A percentile compares a stretch with the other conserved stretches of the same genome.
Evolutionary conservation across 257 asterid species (phyloP).

Genomic region (Verbena officinalis): DNA sequence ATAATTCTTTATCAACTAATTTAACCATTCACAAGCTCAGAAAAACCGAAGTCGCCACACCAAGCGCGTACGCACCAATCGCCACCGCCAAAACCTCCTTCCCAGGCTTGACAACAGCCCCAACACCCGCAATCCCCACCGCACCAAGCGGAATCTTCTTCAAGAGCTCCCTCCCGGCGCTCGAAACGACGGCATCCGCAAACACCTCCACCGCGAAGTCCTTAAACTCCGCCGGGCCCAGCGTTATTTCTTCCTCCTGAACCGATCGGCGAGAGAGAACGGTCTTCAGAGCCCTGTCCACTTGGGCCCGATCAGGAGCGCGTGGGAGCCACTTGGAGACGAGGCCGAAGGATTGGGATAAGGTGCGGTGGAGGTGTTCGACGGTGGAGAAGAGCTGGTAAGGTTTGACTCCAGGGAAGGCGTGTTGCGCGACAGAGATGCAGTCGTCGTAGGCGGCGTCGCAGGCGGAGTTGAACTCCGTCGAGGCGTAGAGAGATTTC

Average conservation of each 20-base stretch:
- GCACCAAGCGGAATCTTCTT: constrained; percentile 66
- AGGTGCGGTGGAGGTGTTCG: constrained; percentile 62
- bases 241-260: constrained; percentile 34
- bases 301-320: constrained; percentile 62
- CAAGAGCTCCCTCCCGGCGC: constrained; percentile 49
- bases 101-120: constrained; percentile 55
- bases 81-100: constrained; percentile 59
- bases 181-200: constrained; percentile 50
- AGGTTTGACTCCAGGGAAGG: constrained; percentile 73
- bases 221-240: constrained; percentile 55
- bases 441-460: constrained; percentile 53
- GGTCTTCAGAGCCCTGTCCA: constrained; percentile 54
- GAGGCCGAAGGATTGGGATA: constrained; percentile 47
- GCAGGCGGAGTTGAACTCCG: constrained; percentile 73
- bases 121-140: constrained; percentile 71
- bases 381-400: constrained; percentile 77
- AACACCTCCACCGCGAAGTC: constrained; percentile 59
- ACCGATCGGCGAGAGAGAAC: constrained; percentile 37
- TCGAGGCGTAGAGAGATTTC: constrained; percentile 43
- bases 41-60: constrained; percentile 52
- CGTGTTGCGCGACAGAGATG: constrained; percentile 66
- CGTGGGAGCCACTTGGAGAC: constrained; percentile 63
- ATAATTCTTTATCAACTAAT: background rate
- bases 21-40: constrained; percentile 44
- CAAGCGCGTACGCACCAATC: constrained; percentile 82